Percentiles rank a stretch among this genome's conserved stretches.
These are phyloP conservation scores for Myxozyma neglecta DNA, from an alignment of 805 yeast species.

Conservation along the genomic window DNA sequence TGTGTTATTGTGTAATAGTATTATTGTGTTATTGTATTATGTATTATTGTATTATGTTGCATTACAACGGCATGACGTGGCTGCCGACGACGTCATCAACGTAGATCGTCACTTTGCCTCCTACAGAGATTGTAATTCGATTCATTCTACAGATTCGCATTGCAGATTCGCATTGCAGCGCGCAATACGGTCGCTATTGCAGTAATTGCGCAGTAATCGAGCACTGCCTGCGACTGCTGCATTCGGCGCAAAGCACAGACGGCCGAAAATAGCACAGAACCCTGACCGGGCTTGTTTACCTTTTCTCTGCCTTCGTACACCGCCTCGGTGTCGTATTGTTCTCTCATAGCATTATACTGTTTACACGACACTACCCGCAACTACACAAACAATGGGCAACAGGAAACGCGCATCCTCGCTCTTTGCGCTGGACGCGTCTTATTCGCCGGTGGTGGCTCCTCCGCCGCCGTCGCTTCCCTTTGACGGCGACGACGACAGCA, in stretches of 20 bases:
- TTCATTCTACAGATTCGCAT: too few species aligned
- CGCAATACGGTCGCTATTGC: too few species aligned
- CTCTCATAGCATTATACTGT: too few species aligned
- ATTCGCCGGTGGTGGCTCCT: conserved; percentile 5
- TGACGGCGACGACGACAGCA: conserved; percentile 1
- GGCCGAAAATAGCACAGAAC: too few species aligned
- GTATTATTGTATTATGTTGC: background rate
- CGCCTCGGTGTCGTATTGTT: too few species aligned
- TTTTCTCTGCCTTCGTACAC: background rate
- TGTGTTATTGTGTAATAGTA: background rate
- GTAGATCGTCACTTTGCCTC: too few species aligned
- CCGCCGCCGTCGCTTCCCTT: conserved; percentile 1
- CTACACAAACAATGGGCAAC: background rate
- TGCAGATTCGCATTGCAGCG: too few species aligned
- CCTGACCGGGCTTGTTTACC: background rate
- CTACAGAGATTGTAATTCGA: too few species aligned
- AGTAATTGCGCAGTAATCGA: too few species aligned
- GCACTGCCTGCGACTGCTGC: too few species aligned
- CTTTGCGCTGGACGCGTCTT: background rate
- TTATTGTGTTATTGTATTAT: too few species aligned
- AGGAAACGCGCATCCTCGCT: conserved; percentile 11
- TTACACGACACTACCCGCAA: background rate
- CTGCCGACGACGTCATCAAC: background rate
- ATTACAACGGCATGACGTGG: background rate
- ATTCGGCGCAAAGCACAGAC: too few species aligned